Evolutionary conservation across 768 basidiomycete species (phyloP).

Genomic region (Tubosaeta brunneosetosa): DNA sequence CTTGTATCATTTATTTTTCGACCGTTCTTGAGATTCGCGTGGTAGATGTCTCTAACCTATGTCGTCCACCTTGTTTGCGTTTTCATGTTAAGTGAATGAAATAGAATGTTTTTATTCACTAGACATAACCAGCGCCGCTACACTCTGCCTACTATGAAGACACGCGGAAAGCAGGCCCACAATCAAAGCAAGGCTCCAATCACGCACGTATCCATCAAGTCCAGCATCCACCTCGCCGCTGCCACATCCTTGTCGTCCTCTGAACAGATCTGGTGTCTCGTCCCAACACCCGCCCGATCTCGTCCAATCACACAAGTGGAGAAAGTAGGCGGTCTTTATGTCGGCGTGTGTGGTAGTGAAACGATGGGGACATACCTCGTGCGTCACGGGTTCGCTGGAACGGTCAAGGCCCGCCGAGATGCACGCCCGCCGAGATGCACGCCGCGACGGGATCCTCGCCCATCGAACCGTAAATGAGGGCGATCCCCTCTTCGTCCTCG

Average conservation of each 20-base stretch:
- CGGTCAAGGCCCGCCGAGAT: constrained; percentile 49
- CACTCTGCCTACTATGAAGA: too few species aligned
- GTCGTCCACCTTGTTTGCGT: too few species aligned
- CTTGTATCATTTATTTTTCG: neutral
- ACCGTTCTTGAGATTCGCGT: too few species aligned
- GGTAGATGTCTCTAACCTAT: too few species aligned
- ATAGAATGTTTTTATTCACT: too few species aligned
- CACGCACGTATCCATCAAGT: constrained; percentile 35
- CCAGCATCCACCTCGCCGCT: constrained; percentile 53
- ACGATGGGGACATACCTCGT: constrained; percentile 38
- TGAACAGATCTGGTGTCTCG: constrained; percentile 35
- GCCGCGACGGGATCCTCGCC: constrained; percentile 42
- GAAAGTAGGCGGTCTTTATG: constrained; percentile 49
- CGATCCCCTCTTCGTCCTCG: constrained; percentile 59
- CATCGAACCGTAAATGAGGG: constrained; percentile 54
- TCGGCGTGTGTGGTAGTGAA: neutral
- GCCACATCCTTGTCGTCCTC: constrained; percentile 63
- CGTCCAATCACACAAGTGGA: constrained; percentile 44
- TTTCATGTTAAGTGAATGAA: too few species aligned
- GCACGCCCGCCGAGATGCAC: constrained; percentile 36
- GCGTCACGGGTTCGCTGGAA: constrained; percentile 48
- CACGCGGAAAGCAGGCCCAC: neutral
- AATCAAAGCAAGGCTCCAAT: constrained; percentile 24
- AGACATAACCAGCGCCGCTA: too few species aligned
- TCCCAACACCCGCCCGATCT: constrained; percentile 3